phyloP scores from a whole-genome alignment of 768 basidiomycete species.

The Rhizopogon sp. region DNA sequence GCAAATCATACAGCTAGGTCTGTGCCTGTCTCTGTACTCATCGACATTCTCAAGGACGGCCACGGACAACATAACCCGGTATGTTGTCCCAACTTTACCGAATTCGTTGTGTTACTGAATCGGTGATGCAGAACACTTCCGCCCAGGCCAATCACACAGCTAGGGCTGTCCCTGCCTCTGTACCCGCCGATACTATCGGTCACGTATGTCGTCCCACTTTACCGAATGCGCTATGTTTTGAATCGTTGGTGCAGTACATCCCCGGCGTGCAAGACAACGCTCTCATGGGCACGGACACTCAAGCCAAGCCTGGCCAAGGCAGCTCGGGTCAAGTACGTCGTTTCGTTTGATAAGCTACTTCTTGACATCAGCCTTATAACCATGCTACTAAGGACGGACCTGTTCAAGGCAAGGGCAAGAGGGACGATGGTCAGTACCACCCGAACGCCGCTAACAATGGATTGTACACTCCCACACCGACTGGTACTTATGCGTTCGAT shows the following conservation, averaged over 20 bases:
- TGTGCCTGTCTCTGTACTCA: not conserved
- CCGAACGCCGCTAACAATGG: not conserved
- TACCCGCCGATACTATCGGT: too few relatives aligned
- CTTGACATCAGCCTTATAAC: not conserved
- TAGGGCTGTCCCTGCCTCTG: not conserved
- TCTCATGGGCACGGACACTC: not conserved
- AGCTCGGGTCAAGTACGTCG: not conserved
- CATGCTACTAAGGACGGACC: not conserved
- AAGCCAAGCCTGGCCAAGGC: not conserved
- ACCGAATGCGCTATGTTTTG: not conserved
- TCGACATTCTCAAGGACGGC: too few relatives aligned
- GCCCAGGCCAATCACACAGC: not conserved
- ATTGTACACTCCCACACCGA: too few relatives aligned
- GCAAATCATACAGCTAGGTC: not conserved
- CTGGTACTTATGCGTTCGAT: conserved; percentile 6
- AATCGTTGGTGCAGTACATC: not conserved
- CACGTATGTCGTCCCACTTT: not conserved
- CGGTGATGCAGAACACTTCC: not conserved
- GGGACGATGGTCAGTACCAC: conserved; percentile 12
- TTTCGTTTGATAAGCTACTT: not conserved
- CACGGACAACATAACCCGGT: not conserved
- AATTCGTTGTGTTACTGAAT: not conserved
- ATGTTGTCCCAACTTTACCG: not conserved
- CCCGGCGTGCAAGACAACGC: not conserved
- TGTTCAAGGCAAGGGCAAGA: not conserved